Evolutionary conservation across 176 grass and related monocot species (phyloP), one percentile per base, ranked within the genome.

Genomic region (Pontederia paniculata): DNA sequence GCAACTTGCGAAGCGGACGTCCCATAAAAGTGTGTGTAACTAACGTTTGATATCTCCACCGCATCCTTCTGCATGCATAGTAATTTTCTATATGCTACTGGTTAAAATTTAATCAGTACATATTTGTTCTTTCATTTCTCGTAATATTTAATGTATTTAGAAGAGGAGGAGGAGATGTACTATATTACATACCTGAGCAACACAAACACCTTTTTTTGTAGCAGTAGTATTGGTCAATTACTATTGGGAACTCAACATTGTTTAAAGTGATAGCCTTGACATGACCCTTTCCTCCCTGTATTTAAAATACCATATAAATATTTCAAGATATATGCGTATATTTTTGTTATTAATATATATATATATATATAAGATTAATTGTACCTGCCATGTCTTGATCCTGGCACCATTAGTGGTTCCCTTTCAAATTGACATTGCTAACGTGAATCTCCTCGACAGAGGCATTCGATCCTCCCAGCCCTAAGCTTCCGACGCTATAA

Each of bases 351-450:
- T n/a, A n/a, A 37, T 37, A 37, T 37, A 37, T 37, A 37, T 37
- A 37, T 31, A 5, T 31, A 31, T 31, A 31, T 31, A 31, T 31
- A 1, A 31, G 10, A 44, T 61, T 44, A 61, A 12, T 45, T 47
- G 28, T 37, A 62, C 59, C 59, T 62, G 59, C 59, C 84, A 88
- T 0, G 72, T 88, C 69, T 83, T 80, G 59, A 89, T 89, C 70
- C 80, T 80, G 17, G 71, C 80, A 5, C 77, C 80, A 45, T 84
- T 75, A 52, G 1, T 45, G 3, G 76, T 72, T 7, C 63, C 62
- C 8, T 19, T n/a, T 62, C 44, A 89, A 73, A 2, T 51, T 28
- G 23, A 79, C 70, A 4, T 75, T 68, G 5, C 17, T 81, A 23
- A 89, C 77, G 3, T 73, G 60, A 50, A 89, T 45, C 60, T 81